Evolutionary conservation across 805 yeast species (phyloP).

Genomic region (Naumovozyma castellii): DNA sequence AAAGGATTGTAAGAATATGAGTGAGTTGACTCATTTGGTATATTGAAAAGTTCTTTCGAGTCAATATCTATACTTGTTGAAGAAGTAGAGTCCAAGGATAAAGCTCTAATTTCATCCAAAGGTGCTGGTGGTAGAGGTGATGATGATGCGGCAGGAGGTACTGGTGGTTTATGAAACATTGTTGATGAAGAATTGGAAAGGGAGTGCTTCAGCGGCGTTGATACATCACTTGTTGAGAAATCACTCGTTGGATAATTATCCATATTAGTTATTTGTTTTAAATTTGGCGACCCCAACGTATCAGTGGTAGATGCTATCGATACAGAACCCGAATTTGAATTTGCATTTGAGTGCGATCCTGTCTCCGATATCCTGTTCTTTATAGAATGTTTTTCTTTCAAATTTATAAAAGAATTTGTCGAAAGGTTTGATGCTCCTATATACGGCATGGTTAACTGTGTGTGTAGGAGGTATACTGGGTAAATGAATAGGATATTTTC

Average conservation of each 20-base stretch:
- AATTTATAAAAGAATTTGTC: constrained; percentile 15
- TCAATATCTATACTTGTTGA: constrained; percentile 21
- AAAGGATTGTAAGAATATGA: constrained; percentile 78
- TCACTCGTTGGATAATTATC: not conserved
- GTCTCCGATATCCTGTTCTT: constrained; percentile 1
- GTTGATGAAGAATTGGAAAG: not conserved
- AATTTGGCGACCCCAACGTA: not conserved
- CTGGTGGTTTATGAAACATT: not conserved
- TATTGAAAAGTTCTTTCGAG: constrained; percentile 41
- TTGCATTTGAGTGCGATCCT: not conserved
- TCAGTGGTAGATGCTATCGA: not conserved
- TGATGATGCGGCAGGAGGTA: not conserved
- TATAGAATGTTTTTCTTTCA: constrained; percentile 23
- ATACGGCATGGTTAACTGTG: constrained; percentile 26
- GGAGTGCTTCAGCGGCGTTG: not conserved
- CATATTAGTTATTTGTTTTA: not conserved
- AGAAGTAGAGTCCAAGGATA: constrained; percentile 7
- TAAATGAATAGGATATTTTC: no score
- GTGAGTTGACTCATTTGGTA: constrained; percentile 73
- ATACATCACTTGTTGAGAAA: not conserved
- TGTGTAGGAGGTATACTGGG: no score
- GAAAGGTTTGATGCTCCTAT: constrained; percentile 26
- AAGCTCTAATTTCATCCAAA: constrained; percentile 1
- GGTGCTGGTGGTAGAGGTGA: constrained; percentile 1
- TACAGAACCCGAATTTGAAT: not conserved